These are phyloP conservation scores for Cryomyces minteri DNA, from an alignment of 495 filamentous ascomycete genomes.

Conservation along the genomic window DNA sequence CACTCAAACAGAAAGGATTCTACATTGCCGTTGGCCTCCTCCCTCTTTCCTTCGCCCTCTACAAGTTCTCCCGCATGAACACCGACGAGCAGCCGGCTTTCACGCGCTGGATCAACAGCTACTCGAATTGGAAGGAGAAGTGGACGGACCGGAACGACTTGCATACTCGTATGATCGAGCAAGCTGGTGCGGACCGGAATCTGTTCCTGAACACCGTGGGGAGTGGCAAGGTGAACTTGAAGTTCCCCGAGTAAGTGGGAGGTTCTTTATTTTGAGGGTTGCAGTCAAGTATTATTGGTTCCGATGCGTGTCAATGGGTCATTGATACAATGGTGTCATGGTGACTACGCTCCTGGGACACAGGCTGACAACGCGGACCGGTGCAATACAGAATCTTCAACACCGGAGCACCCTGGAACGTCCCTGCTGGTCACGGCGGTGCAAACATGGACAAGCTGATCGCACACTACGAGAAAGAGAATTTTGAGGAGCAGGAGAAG, in stretches of 20 bases:
- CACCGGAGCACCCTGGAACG: slow-evolving; percentile 40
- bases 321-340: neutral
- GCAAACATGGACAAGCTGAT: slow-evolving; percentile 41
- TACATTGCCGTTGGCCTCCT: slow-evolving; percentile 42
- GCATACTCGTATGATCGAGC: slow-evolving; percentile 46
- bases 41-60: slow-evolving; percentile 36
- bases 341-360: neutral
- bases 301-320: neutral
- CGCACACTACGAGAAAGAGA: slow-evolving; percentile 41
- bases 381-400: slow-evolving; percentile 34
- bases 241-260: slow-evolving; percentile 47
- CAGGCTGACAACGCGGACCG: no score
- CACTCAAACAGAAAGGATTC: slow-evolving; percentile 36
- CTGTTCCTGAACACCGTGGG: slow-evolving; percentile 37
- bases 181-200: slow-evolving; percentile 47
- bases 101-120: slow-evolving; percentile 38
- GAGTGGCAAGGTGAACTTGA: slow-evolving; percentile 27
- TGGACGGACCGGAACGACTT: slow-evolving; percentile 42
- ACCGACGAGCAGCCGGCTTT: slow-evolving; percentile 32
- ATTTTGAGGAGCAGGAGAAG: slow-evolving; percentile 31
- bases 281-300: neutral
- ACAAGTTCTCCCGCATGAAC: slow-evolving; percentile 29
- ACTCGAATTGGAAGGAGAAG: slow-evolving; percentile 24
- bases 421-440: slow-evolving; percentile 35
- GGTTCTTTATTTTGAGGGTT: neutral